Evolutionary conservation across 805 yeast genomes (phyloP).

Genomic region (Wickerhamiella allomyrinae): DNA sequence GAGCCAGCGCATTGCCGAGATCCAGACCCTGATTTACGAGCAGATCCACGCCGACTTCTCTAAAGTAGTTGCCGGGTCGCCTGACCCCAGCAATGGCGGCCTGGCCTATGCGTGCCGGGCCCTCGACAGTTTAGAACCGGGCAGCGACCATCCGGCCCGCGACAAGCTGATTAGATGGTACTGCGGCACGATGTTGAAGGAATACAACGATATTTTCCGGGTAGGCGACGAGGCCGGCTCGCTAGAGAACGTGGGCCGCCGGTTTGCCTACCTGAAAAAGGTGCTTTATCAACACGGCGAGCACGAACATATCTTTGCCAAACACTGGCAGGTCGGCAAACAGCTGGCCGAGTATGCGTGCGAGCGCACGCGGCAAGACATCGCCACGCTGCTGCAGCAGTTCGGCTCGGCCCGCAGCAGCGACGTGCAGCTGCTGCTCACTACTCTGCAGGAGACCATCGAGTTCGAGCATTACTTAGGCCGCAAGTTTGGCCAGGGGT

Average conservation of each 20-base stretch:
- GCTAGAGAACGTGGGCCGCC: constrained; percentile 66
- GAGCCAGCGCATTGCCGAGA: constrained; percentile 41
- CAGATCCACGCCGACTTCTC: constrained; percentile 63
- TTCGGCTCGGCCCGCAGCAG: constrained; percentile 26
- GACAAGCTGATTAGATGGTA: constrained; percentile 61
- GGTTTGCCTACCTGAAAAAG: constrained; percentile 71
- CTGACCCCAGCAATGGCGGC: constrained; percentile 9
- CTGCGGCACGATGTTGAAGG: constrained; percentile 52
- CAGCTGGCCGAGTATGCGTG: constrained; percentile 52
- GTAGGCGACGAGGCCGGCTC: constrained; percentile 88
- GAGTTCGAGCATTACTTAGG: constrained; percentile 68
- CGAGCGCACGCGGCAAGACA: constrained; percentile 51
- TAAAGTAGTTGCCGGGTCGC: constrained; percentile 12
- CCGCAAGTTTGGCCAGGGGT: constrained; percentile 21
- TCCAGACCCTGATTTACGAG: constrained; percentile 48
- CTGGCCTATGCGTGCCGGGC: constrained; percentile 53
- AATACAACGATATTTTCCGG: constrained; percentile 60
- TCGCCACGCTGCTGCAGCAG: constrained; percentile 37
- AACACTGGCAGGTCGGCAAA: constrained; percentile 54
- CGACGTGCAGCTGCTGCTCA: constrained; percentile 52
- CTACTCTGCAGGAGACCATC: constrained; percentile 57
- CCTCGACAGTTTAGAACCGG: constrained; percentile 37
- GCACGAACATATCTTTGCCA: constrained; percentile 45
- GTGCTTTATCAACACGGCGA: constrained; percentile 43
- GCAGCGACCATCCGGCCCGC: constrained; percentile 28